Evolutionary conservation across 2,329 filamentous ascomycete genomes (phyloP), one percentile per base, ranked within the genome.

Genomic region (Nigrospora oryzae): DNA sequence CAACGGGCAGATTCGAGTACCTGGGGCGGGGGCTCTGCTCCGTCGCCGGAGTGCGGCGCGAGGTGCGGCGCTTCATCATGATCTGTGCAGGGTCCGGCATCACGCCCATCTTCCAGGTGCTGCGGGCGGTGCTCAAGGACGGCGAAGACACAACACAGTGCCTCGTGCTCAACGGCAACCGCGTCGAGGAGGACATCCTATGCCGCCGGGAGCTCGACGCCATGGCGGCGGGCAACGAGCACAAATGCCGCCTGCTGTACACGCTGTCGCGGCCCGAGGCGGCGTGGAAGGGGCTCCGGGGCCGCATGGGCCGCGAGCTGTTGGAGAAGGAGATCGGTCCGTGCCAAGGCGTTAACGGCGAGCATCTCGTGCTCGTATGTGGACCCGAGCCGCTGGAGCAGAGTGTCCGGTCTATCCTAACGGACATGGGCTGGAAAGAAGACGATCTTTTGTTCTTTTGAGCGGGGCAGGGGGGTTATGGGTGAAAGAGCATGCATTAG

Each of bases 11-110:
- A 54, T 91, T 95, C 51, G 79, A 85, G 55, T 95, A 95, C 56
- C 68, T 83, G 0, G 84, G 86, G 0, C 64, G 69, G 0, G 89
- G 89, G 0, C 50, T 63, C 2, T 88, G 85, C 54, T 58, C 66
- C 1, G 65, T 95, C 36, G 77, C 77, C 31, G 76, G 76, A 0
- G 71, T 68, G 16, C 61, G 70, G 46, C 69, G 82, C 11, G 63
- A 54, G 0, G 76, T 94, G 1, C 76, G 74, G 43, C 75, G 74
- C 12, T 88, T 95, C 62, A 71, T 86, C 58, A 95, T 95, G 89
- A 81, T 95, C 31, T 93, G 87, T 54, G 90, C 77, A 13, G 90
- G 90, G 6, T 87, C 80, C n/a, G 90, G 90, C 1, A 85, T 96
- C 56, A 95, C 90, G n/a, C 90, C 90, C 0, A 86, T 95, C 51